phyloP scores from a whole-genome alignment of 805 yeast species.

The Zygotorulaspora danielsina region DNA sequence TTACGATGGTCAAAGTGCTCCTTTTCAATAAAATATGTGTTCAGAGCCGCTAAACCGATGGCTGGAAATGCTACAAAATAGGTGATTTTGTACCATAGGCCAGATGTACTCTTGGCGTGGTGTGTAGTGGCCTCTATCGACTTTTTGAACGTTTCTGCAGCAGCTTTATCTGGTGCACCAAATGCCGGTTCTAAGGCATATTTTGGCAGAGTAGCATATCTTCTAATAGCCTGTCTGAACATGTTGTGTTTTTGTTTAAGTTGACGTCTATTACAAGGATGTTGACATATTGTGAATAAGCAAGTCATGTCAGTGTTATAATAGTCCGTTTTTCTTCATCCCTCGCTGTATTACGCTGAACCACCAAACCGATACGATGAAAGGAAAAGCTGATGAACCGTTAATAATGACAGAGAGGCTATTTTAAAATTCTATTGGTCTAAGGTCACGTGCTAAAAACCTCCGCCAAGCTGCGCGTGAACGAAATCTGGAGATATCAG shows the following conservation, averaged over 20 bases:
- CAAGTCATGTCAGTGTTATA: too few relatives aligned
- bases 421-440: constrained; percentile 8
- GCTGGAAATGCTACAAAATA: constrained; percentile 79
- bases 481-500: too few relatives aligned
- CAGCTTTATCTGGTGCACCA: constrained; percentile 44
- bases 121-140: constrained; percentile 59
- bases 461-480: too few relatives aligned
- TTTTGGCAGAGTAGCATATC: constrained; percentile 38
- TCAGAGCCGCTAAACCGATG: constrained; percentile 67
- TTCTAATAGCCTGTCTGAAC: constrained; percentile 44
- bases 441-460: constrained; percentile 9
- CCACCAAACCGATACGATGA: background rate
- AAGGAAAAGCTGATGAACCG: background rate
- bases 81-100: constrained; percentile 82
- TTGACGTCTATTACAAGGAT: too few relatives aligned
- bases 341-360: too few relatives aligned
- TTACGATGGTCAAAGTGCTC: constrained; percentile 89
- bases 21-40: constrained; percentile 75
- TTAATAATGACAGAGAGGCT: background rate
- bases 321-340: too few relatives aligned
- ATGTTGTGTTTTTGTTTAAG: constrained; percentile 25
- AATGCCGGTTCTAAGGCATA: constrained; percentile 47
- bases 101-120: constrained; percentile 75
- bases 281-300: too few relatives aligned
- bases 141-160: constrained; percentile 67